Conservation (phyloP, 2,329 filamentous ascomycete species). For the Aspergillus brunneoviolaceus region DNA sequence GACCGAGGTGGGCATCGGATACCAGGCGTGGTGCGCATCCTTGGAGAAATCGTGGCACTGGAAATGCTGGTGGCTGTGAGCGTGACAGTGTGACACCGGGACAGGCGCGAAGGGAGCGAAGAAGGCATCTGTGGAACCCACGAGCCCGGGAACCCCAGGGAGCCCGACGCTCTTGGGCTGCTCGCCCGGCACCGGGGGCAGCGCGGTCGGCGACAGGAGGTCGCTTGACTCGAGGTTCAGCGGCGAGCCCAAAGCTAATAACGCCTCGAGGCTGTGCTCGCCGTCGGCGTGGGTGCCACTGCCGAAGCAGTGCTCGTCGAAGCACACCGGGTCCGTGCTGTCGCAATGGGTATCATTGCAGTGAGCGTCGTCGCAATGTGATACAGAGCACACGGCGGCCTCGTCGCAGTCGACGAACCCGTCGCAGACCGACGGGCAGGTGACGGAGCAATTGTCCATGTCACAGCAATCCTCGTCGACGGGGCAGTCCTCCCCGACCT, state of each 20-base stretch:
- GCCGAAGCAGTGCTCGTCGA: constrained; percentile 39
- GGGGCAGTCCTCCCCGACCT: constrained; percentile 34
- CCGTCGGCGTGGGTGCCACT: constrained; percentile 19
- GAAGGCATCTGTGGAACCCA: constrained; percentile 19
- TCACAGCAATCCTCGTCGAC: constrained; percentile 41
- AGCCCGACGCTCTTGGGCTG: constrained; percentile 25
- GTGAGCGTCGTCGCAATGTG: constrained; percentile 29
- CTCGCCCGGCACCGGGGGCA: constrained; percentile 18
- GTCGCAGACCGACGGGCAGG: constrained; percentile 43
- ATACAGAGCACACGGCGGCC: constrained; percentile 37
- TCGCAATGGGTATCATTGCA: constrained; percentile 33
- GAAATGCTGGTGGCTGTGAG: constrained; percentile 28
- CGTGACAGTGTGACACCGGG: constrained; percentile 25
- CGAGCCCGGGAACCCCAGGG: constrained; percentile 11
- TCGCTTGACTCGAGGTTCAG: constrained; percentile 30
- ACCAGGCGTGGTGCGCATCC: constrained; percentile 26
- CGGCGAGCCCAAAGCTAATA: constrained; percentile 34
- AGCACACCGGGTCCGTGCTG: constrained; percentile 36
- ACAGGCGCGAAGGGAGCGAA: constrained; percentile 20
- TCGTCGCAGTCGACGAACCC: constrained; percentile 43
- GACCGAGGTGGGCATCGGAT: constrained; percentile 30
- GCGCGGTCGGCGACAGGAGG: constrained; percentile 25
- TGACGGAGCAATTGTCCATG: constrained; percentile 37
- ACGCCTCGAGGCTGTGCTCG: constrained; percentile 32
- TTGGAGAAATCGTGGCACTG: constrained; percentile 33